Conservation (phyloP, 139 green algal species). For the Chlorella vulgaris region DNA sequence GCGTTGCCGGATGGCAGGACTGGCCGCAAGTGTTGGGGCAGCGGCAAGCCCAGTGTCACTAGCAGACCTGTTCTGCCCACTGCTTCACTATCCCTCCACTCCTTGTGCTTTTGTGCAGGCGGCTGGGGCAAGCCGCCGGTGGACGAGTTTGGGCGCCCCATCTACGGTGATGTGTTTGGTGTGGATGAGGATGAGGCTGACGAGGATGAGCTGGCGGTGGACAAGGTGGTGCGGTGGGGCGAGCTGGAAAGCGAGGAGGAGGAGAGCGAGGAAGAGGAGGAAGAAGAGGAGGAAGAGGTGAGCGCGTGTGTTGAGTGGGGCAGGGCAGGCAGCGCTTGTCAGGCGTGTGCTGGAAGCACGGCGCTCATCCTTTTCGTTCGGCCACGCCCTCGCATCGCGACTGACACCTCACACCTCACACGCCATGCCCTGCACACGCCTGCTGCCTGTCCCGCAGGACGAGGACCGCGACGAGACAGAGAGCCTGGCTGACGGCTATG, state of each 20-base stretch:
- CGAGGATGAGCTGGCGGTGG: slow-evolving; percentile 66
- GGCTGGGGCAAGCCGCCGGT: slow-evolving; percentile 99
- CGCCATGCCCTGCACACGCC: not conserved
- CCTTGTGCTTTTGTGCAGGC: too few species aligned
- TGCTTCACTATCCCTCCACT: too few species aligned
- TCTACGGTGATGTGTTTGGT: slow-evolving; percentile 99
- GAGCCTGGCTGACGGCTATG: slow-evolving; percentile 56
- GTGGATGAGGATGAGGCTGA: slow-evolving; percentile 53
- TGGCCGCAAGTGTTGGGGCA: not conserved
- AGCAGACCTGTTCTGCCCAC: too few species aligned
- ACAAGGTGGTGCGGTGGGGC: slow-evolving; percentile 75
- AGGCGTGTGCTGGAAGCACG: too few species aligned
- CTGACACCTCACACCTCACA: not conserved
- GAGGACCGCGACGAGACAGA: slow-evolving; percentile 61
- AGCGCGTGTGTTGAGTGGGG: too few species aligned
- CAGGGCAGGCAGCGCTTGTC: too few species aligned
- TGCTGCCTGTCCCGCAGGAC: slow-evolving; percentile 32
- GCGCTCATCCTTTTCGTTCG: too few species aligned
- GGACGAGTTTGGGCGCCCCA: slow-evolving; percentile 77
- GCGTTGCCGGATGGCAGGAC: not conserved
- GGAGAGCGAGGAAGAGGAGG: slow-evolving; percentile 62
- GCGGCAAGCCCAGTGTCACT: too few species aligned
- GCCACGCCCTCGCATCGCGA: too few species aligned
- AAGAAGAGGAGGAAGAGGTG: slow-evolving; percentile 44
- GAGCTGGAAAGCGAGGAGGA: slow-evolving; percentile 77